Evolutionary conservation across 352 stramenopile genomes (phyloP).

Genomic region (Saprolegnia diclina): DNA sequence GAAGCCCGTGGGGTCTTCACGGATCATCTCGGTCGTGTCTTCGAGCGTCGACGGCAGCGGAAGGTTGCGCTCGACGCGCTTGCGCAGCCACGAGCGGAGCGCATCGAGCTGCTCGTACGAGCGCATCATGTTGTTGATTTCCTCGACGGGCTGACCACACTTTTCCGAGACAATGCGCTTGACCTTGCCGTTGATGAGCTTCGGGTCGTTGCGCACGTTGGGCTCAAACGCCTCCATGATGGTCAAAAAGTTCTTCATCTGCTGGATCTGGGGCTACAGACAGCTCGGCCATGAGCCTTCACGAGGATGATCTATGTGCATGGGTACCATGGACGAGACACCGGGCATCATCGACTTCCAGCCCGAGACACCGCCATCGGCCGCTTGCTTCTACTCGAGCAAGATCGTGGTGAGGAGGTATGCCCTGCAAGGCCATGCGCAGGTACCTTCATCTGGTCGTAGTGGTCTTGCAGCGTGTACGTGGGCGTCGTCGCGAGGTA

Average conservation of each 20-base stretch:
- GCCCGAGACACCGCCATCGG: slow-evolving; percentile 14
- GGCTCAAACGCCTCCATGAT: slow-evolving; percentile 77
- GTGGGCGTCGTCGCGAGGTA: slow-evolving; percentile 16
- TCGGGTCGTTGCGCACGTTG: slow-evolving; percentile 59
- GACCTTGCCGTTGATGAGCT: slow-evolving; percentile 75
- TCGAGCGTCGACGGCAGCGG: slow-evolving; percentile 65
- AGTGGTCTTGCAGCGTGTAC: slow-evolving; percentile 28
- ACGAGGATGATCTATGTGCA: slow-evolving; percentile 47
- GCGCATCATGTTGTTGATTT: slow-evolving; percentile 84
- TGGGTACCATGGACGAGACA: slow-evolving; percentile 30
- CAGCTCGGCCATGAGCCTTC: slow-evolving; percentile 42
- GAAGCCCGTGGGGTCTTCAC: slow-evolving; percentile 79
- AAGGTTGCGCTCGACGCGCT: slow-evolving; percentile 73
- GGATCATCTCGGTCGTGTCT: slow-evolving; percentile 74
- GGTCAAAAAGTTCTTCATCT: slow-evolving; percentile 75
- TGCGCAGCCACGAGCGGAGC: slow-evolving; percentile 69
- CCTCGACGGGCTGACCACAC: slow-evolving; percentile 68
- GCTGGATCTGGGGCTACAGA: slow-evolving; percentile 71
- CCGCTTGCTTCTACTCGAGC: slow-evolving; percentile 35
- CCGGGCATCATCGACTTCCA: slow-evolving; percentile 27
- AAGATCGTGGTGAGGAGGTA: not conserved
- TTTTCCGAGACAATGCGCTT: slow-evolving; percentile 82
- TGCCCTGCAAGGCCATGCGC: not conserved
- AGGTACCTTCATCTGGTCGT: slow-evolving; percentile 27
- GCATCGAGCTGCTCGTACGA: slow-evolving; percentile 77